Conservation (phyloP, 2,329 filamentous ascomycete genomes). For the Mycosphaerella sp. region DNA sequence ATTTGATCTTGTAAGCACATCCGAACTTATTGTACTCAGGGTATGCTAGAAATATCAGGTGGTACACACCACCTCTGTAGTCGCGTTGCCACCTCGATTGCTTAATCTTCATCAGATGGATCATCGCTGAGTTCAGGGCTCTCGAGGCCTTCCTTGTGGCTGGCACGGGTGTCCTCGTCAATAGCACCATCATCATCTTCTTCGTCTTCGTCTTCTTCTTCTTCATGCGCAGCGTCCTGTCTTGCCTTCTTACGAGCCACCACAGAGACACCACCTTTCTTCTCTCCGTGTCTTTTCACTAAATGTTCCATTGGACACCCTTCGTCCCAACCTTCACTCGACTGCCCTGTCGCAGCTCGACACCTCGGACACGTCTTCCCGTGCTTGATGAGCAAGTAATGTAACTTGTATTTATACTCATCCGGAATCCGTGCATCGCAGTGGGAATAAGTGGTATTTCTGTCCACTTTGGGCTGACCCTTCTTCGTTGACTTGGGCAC, state of each 20-base stretch:
- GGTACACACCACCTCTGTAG: neutral
- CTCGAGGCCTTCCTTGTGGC: neutral
- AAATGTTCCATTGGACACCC: conserved; percentile 60
- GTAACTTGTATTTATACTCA: conserved; percentile 57
- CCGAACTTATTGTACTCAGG: too few species aligned
- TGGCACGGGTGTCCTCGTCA: conserved; percentile 63
- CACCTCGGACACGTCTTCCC: conserved; percentile 58
- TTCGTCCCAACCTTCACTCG: conserved; percentile 57
- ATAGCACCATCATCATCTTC: conserved; percentile 72
- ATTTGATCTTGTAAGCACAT: too few species aligned
- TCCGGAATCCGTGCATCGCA: conserved; percentile 57
- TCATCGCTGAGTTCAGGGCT: conserved; percentile 30
- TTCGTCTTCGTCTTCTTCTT: conserved; percentile 69
- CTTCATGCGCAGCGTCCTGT: conserved; percentile 72
- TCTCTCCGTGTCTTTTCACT: conserved; percentile 51
- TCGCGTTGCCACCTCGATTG: conserved; percentile 31
- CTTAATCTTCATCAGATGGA: conserved; percentile 22
- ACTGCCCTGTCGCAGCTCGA: conserved; percentile 54
- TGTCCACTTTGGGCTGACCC: conserved; percentile 41
- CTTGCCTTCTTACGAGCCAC: conserved; percentile 42
- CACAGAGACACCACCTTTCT: conserved; percentile 40
- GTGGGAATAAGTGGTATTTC: conserved; percentile 53
- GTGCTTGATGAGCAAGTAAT: conserved; percentile 57
- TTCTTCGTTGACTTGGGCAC: conserved; percentile 45
- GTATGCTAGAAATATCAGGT: too few species aligned